Conservation (phyloP, 176 grass and related monocot species). For the Panicum miliaceum region DNA sequence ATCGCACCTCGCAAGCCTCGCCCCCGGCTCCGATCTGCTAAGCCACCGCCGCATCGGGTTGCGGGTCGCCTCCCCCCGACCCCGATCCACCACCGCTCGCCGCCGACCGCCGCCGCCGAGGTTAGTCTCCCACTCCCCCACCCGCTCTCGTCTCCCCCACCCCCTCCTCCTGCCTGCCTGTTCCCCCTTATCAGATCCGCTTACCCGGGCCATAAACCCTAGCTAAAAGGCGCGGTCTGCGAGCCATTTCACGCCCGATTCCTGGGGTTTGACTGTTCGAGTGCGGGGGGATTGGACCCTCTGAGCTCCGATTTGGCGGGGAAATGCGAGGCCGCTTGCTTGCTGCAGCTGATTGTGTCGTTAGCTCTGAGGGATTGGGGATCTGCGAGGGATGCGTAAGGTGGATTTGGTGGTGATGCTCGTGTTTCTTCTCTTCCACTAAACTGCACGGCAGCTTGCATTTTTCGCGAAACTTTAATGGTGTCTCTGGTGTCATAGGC, state of each 20-base stretch:
- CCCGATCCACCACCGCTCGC: constrained; percentile 51
- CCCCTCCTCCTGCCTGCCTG: background rate
- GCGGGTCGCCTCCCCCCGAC: constrained; percentile 55
- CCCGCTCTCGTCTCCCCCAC: background rate
- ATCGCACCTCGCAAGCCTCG: constrained; percentile 38
- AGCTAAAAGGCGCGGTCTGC: constrained; percentile 30
- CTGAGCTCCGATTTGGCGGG: constrained; percentile 8
- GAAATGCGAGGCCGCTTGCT: constrained; percentile 26
- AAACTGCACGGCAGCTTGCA: background rate
- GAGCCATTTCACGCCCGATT: constrained; percentile 36
- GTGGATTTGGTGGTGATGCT: background rate
- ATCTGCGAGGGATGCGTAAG: background rate
- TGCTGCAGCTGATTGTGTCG: constrained; percentile 7
- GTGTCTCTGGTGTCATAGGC: background rate
- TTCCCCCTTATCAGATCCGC: constrained; percentile 36
- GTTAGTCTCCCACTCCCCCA: constrained; percentile 42
- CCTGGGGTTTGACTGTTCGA: constrained; percentile 16
- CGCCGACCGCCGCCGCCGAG: constrained; percentile 45
- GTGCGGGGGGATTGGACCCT: background rate
- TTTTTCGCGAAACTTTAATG: background rate
- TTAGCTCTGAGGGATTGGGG: constrained; percentile 22
- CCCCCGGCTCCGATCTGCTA: constrained; percentile 77
- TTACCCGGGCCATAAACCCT: constrained; percentile 56
- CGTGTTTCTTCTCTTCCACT: background rate
- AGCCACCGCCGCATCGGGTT: constrained; percentile 68